Percentiles rank a stretch among this genome's conserved stretches.
Conservation (phyloP, 176 grass and related monocot genomes). For the Phoenix dactylifera region DNA sequence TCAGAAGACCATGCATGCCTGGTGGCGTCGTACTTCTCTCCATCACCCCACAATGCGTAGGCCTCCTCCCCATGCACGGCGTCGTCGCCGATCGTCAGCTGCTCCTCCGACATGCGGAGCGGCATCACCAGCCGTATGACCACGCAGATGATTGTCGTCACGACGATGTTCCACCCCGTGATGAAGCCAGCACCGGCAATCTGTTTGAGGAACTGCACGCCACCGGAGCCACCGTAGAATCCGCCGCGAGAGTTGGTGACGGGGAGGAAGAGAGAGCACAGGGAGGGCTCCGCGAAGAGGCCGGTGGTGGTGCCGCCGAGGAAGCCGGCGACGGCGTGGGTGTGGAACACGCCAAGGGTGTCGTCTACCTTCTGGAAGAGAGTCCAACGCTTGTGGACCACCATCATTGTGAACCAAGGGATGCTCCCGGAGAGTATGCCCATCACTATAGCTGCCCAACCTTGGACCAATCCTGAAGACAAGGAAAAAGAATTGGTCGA, state of each 20-base stretch:
- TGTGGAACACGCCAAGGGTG: slow-evolving; percentile 18
- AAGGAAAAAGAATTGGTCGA: neutral
- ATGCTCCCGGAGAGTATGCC: slow-evolving; percentile 10
- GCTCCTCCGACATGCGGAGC: slow-evolving; percentile 8
- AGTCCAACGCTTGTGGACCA: neutral
- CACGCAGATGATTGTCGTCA: neutral
- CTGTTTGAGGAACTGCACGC: slow-evolving; percentile 8
- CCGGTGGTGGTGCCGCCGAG: slow-evolving; percentile 6
- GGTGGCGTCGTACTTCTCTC: too few relatives aligned
- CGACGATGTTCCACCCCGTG: slow-evolving; percentile 2
- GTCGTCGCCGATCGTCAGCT: neutral
- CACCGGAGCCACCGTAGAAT: slow-evolving; percentile 1
- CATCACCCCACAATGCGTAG: too few relatives aligned
- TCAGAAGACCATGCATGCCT: too few relatives aligned
- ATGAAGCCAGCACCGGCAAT: slow-evolving; percentile 5
- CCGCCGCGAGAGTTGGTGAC: slow-evolving; percentile 3
- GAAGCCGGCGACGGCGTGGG: slow-evolving; percentile 10
- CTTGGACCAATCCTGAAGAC: slow-evolving; percentile 10
- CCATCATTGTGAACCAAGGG: slow-evolving; percentile 21
- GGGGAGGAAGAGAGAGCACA: slow-evolving; percentile 4
- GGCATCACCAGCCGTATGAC: neutral
- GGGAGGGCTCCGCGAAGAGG: slow-evolving; percentile 9
- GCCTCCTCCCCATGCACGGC: too few relatives aligned
- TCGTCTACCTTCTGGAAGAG: slow-evolving; percentile 7
- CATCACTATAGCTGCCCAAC: slow-evolving; percentile 6